Evolutionary conservation across 805 yeast species (phyloP), one percentile per base, ranked within the genome.

Genomic region (Kazachstania bromeliacearum): DNA sequence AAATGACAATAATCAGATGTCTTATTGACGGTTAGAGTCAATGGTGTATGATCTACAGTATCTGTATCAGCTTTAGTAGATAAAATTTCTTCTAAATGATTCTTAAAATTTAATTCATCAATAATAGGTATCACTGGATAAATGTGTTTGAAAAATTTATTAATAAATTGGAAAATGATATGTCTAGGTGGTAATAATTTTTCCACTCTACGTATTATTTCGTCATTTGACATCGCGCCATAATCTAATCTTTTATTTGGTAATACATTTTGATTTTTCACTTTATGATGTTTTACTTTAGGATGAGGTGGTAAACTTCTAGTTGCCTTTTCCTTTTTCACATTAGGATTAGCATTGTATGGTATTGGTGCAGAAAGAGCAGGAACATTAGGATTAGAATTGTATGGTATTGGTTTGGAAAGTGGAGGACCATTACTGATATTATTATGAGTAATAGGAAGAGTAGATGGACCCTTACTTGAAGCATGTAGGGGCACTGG

Each of bases 51-150:
- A 22, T 40, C 45, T 4, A 24, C 24, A 2, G 36, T 32, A 22
- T 34, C 24, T 17, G 22, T 27, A 7, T 32, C 26, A 12, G 28
- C 27, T 15, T 36, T 28, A 17, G 36, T 25, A 5, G 34, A 18
- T 27, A 56, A 38, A 23, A 59, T 58, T 35, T 52, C 53, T 34
- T 41, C 46, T 20, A 53, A 48, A 40, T 55, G 61, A 21, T 43
- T 40, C 35, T 52, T 56, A 62, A 62, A 35, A 46, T 59, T 50
- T 35, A 42, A 51, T 37, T 79, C 85, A 53, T 79, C 85, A 23
- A 79, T 57, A 42, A 71, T 75, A 3, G 92, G 88, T 46, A 79
- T 63, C 38, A 71, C 77, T 10, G 82, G 70, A 51, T 81, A 81
- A 4, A 79, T 57, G 23, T 67, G 64, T 8, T 64, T 66, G 50